Percentiles rank a stretch among this genome's conserved stretches.
Conservation (phyloP, 495 filamentous ascomycete genomes). For the Amorphotheca resinae region DNA sequence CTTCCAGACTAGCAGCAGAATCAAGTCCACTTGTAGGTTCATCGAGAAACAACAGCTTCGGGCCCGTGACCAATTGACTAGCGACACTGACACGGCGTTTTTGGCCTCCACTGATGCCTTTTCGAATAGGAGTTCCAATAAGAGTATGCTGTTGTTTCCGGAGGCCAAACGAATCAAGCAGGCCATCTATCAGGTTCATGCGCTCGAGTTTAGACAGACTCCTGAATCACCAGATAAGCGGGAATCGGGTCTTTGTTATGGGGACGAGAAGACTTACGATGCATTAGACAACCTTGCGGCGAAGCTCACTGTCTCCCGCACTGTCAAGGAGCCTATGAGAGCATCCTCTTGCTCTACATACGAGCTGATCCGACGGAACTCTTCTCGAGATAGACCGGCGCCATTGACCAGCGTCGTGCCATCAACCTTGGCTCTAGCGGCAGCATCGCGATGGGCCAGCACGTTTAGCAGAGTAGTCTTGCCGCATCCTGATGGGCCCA, state of each 20-base stretch:
- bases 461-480: constrained; percentile 71
- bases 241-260: too few species aligned
- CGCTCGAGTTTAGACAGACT: constrained; percentile 32
- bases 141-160: constrained; percentile 49
- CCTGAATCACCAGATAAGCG: constrained; percentile 28
- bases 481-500: constrained; percentile 65
- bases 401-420: constrained; percentile 49
- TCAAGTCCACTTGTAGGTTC: constrained; percentile 75
- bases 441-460: constrained; percentile 46
- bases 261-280: too few species aligned
- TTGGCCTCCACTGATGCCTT: constrained; percentile 71
- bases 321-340: constrained; percentile 64
- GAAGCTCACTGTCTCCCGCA: constrained; percentile 65
- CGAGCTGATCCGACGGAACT: constrained; percentile 41
- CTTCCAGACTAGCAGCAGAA: constrained; percentile 54
- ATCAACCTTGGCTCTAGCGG: constrained; percentile 33
- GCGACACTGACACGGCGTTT: constrained; percentile 66
- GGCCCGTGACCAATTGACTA: constrained; percentile 64
- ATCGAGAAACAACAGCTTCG: constrained; percentile 69
- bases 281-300: constrained; percentile 31
- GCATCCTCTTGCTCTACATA: constrained; percentile 85
- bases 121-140: constrained; percentile 66
- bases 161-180: constrained; percentile 51
- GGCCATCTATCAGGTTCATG: constrained; percentile 38
- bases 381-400: constrained; percentile 21